These are phyloP conservation scores for Beauveria pseudobassiana DNA, from an alignment of 2,329 filamentous ascomycete genomes.

Conservation along the genomic window DNA sequence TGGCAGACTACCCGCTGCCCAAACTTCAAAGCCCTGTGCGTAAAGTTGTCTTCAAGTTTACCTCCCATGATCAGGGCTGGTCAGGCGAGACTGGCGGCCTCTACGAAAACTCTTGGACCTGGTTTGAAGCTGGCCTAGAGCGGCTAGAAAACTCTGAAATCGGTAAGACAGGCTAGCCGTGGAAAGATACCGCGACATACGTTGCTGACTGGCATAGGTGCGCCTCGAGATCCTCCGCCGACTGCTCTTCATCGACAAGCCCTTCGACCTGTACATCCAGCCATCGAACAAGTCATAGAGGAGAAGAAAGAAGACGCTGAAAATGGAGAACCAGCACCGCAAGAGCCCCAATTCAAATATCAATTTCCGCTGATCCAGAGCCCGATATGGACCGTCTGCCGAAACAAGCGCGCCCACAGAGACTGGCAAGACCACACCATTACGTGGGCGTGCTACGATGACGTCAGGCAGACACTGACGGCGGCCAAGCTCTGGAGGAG, in stretches of 20 bases:
- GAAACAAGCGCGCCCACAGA: slow-evolving; percentile 32
- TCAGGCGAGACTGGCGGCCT: slow-evolving; percentile 27
- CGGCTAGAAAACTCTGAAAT: slow-evolving; percentile 35
- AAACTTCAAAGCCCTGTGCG: slow-evolving; percentile 42
- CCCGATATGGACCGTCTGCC: slow-evolving; percentile 38
- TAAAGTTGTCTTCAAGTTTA: slow-evolving; percentile 54
- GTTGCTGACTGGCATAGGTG: not conserved
- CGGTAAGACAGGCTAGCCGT: slow-evolving; percentile 18
- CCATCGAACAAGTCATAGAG: slow-evolving; percentile 14
- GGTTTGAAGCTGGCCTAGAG: slow-evolving; percentile 58
- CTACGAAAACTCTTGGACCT: slow-evolving; percentile 47
- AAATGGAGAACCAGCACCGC: not conserved
- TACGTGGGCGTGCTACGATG: slow-evolving; percentile 46
- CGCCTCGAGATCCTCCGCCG: not conserved
- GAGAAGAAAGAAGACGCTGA: not conserved
- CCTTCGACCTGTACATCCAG: slow-evolving; percentile 6
- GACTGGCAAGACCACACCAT: slow-evolving; percentile 36
- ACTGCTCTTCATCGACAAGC: not conserved
- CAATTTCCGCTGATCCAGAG: slow-evolving; percentile 29
- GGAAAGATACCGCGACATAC: not conserved
- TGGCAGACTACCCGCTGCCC: slow-evolving; percentile 33
- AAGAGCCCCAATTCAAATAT: slow-evolving; percentile 21
- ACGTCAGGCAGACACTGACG: slow-evolving; percentile 36
- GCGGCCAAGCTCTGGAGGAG: slow-evolving; percentile 28
- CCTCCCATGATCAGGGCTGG: slow-evolving; percentile 53